Evolutionary conservation across 441 rosid species (phyloP), one percentile per base, ranked within the genome.

Genomic region (Erysimum cheiri): DNA sequence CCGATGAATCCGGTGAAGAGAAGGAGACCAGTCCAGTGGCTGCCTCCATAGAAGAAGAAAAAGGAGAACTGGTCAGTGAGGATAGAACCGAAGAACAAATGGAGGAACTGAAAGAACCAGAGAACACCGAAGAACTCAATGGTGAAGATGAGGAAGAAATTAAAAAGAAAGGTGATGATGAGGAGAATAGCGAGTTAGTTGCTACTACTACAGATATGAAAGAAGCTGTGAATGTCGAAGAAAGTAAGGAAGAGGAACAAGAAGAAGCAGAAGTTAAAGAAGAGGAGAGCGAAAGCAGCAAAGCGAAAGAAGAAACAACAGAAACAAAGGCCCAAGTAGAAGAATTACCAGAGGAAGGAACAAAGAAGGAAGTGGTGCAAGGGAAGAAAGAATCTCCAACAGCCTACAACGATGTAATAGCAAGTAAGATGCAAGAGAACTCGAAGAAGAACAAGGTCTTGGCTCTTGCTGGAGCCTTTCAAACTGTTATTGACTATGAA

Each of bases 401-500:
- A 15, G 88, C 89, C 4, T 88, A 85, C 79, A 92, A 92, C 58
- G 94, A 88, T 61, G 94, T 92, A 54, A 92, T 92, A 6, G 85
- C 88, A 22, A 82, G 83, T 61, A 92, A 83, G 71, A 79, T 90
- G 63, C 80, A 83, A 17, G 83, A 80, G 80, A 72, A 73, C 78
- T 36, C 72, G 11, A 90, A 87, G 83, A 90, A 82, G 84, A 92
- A 85, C 90, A 92, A 87, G 68, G 98, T 92, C 63, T 78, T 61
- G 64, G 96, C 96, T 32, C 75, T 92, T 26, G 98, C 83, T 39
- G 98, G 98, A 33, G 98, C 98, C 6, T 90, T 92, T 52, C 86
- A 92, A 85, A 90, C 93, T n/a, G 95, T 88, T 69, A 92, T 92
- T 8, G 96, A 87, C 71, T 82, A 87, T 46, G 87, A 89, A 80